Evolutionary conservation across 1,284 basidiomycete genomes (phyloP).

Genomic region (Mrakiaceae sp.): DNA sequence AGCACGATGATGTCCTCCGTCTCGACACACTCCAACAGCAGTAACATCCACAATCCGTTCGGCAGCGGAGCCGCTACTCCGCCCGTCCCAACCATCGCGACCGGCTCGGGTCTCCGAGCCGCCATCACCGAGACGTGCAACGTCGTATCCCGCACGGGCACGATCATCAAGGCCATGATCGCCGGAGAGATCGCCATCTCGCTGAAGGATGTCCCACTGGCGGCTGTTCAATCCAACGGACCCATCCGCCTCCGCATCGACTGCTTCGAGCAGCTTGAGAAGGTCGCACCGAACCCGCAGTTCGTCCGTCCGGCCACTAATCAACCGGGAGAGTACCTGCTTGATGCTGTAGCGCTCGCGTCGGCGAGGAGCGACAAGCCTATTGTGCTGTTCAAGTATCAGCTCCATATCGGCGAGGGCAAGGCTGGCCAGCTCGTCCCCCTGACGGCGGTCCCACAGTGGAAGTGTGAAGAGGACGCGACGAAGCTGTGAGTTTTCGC

Average conservation of each 20-base stretch:
- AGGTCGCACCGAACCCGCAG: slow-evolving; percentile 41
- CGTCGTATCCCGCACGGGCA: slow-evolving; percentile 35
- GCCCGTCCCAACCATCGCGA: slow-evolving; percentile 17
- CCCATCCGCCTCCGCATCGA: slow-evolving; percentile 37
- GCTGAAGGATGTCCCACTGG: slow-evolving; percentile 19
- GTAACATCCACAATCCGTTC: slow-evolving; percentile 5
- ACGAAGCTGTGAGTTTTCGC: slow-evolving; percentile 32
- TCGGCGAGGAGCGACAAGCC: slow-evolving; percentile 20
- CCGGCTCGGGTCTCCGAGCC: slow-evolving; percentile 30
- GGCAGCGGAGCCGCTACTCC: slow-evolving; percentile 10
- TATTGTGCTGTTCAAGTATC: slow-evolving; percentile 41
- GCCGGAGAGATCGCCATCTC: slow-evolving; percentile 40
- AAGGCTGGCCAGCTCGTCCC: slow-evolving; percentile 32
- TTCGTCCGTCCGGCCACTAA: slow-evolving; percentile 35
- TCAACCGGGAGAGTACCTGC: slow-evolving; percentile 37
- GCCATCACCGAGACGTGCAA: slow-evolving; percentile 41
- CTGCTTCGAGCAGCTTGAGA: slow-evolving; percentile 39
- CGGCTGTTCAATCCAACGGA: slow-evolving; percentile 12
- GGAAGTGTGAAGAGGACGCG: slow-evolving; percentile 40
- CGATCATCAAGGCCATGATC: slow-evolving; percentile 37
- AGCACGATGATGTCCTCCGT: slow-evolving; percentile 5
- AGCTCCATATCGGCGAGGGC: slow-evolving; percentile 36
- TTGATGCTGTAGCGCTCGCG: slow-evolving; percentile 34
- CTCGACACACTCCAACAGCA: background rate
- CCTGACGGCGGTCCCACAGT: slow-evolving; percentile 38